Evolutionary conservation across 805 yeast species (phyloP), one percentile per base, ranked within the genome.

Genomic region (Komagataella kurtzmanii): DNA sequence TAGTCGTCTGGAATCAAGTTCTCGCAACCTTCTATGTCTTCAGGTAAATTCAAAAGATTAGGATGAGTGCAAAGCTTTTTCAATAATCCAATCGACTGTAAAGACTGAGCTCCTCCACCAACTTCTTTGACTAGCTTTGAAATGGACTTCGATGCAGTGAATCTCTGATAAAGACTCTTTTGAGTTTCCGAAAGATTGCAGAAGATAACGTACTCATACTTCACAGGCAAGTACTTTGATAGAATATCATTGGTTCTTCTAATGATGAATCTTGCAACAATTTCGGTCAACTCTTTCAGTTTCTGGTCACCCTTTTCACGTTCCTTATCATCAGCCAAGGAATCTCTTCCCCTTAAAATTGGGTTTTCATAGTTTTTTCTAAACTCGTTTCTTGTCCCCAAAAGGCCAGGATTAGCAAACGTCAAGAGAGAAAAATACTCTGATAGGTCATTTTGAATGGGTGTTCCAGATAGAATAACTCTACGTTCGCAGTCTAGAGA

Each of bases 11-110:
- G 97, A 4, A 85, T 74, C 23, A 84, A 64, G 12, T 67, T 58
- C 1, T 77, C 83, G 36, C 80, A 72, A 0, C 93, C 95, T 54
- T 79, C 80, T n/a, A 88, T 69, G 54, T 89, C 97, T 8, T 78
- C 81, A 0, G 88, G 85, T 44, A 93, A 69, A 54, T 82, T 75
- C 47, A 93, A 64, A 52, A 93, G 67, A 60, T 88, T 95, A 0
- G 99, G 99, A 66, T 93, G 99, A 55, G 86, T 93, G 65, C 98
- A 91, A 44, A 93, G 72, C 64, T 93, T 93, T 62, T 91, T 90
- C 58, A 93, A 73, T 52, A 87, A 61, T 7, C 93, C 95, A 61
- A 93, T 91, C 0, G 96, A 96, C 57, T 86, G 87, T 55, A 91
- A 74, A 1, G 97, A 93, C 60, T 89, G 96, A 2, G 88, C 80